Conservation (phyloP, 2,329 filamentous ascomycete species). For the Elsinoe arachidis region DNA sequence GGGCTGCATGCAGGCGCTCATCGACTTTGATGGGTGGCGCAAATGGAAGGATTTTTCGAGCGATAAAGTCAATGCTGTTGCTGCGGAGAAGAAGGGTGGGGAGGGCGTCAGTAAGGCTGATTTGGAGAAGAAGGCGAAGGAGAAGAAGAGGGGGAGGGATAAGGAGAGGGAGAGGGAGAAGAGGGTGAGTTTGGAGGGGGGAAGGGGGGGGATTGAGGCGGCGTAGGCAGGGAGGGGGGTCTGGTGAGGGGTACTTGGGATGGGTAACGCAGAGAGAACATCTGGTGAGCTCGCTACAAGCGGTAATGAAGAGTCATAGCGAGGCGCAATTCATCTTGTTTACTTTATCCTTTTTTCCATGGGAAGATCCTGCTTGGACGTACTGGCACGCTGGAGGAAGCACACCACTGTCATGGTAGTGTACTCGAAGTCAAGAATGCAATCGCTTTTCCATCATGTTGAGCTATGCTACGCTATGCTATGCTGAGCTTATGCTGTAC, state of each 20-base stretch:
- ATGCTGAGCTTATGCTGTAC: background rate
- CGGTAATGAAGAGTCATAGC: background rate
- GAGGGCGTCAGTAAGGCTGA: constrained; percentile 6
- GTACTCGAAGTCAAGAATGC: too few species aligned
- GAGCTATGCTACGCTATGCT: background rate
- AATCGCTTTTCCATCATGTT: too few species aligned
- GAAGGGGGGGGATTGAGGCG: background rate
- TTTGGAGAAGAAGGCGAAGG: constrained; percentile 2
- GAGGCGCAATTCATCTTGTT: background rate
- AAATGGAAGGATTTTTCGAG: constrained; percentile 74
- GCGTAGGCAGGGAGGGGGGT: background rate
- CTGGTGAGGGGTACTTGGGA: too few species aligned
- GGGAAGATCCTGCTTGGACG: too few species aligned
- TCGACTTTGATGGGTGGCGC: constrained; percentile 96
- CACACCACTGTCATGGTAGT: too few species aligned
- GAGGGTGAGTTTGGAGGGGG: background rate
- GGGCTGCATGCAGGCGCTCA: constrained; percentile 98
- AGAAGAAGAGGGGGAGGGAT: constrained; percentile 9
- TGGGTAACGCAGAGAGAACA: background rate
- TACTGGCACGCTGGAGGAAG: too few species aligned
- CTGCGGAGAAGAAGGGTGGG: constrained; percentile 24
- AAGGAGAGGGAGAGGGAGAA: background rate
- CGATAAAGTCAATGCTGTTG: constrained; percentile 27
- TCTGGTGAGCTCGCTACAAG: too few species aligned
- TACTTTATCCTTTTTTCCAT: too few species aligned